A percentile compares a stretch with the other conserved stretches of the same genome.
These are phyloP conservation scores for Thelonectria discophora DNA, from an alignment of 2,329 filamentous ascomycete genomes.

Conservation along the genomic window DNA sequence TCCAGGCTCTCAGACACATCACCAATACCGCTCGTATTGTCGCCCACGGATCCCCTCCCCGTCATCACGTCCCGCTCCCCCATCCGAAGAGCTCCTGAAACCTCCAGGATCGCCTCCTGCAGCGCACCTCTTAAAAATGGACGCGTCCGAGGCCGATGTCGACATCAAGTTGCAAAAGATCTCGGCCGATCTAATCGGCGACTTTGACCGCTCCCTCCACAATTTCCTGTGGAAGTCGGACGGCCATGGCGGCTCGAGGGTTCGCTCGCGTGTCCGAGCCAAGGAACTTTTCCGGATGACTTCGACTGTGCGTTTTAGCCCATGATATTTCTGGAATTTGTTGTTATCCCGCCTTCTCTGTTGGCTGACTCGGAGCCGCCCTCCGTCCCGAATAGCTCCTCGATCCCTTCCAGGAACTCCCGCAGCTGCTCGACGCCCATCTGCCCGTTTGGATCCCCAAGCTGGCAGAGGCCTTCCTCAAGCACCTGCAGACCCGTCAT, in stretches of 20 bases:
- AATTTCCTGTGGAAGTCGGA: slow-evolving; percentile 63
- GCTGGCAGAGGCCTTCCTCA: slow-evolving; percentile 79
- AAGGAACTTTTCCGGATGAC: slow-evolving; percentile 60
- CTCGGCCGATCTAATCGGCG: slow-evolving; percentile 66
- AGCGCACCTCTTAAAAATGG: slow-evolving; percentile 55
- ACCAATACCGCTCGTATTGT: not conserved
- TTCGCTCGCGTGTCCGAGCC: slow-evolving; percentile 60
- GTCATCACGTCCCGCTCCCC: not conserved
- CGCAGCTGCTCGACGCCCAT: slow-evolving; percentile 88
- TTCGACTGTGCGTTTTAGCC: slow-evolving; percentile 50
- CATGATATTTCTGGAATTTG: not conserved
- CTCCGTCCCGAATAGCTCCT: slow-evolving; percentile 57
- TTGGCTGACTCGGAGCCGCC: not conserved
- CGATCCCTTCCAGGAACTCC: slow-evolving; percentile 93
- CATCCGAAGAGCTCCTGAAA: slow-evolving; percentile 5
- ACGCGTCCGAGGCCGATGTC: slow-evolving; percentile 66
- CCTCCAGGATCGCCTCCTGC: slow-evolving; percentile 3
- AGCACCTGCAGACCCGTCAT: slow-evolving; percentile 63
- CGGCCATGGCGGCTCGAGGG: slow-evolving; percentile 51
- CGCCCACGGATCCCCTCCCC: slow-evolving; percentile 6
- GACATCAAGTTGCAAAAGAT: slow-evolving; percentile 70
- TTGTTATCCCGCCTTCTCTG: not conserved
- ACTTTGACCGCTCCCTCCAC: slow-evolving; percentile 63
- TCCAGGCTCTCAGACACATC: slow-evolving; percentile 5
- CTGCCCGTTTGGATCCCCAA: slow-evolving; percentile 78